phyloP scores from a whole-genome alignment of 164 flowering plant genomes.

The Macadamia tetraphylla region DNA sequence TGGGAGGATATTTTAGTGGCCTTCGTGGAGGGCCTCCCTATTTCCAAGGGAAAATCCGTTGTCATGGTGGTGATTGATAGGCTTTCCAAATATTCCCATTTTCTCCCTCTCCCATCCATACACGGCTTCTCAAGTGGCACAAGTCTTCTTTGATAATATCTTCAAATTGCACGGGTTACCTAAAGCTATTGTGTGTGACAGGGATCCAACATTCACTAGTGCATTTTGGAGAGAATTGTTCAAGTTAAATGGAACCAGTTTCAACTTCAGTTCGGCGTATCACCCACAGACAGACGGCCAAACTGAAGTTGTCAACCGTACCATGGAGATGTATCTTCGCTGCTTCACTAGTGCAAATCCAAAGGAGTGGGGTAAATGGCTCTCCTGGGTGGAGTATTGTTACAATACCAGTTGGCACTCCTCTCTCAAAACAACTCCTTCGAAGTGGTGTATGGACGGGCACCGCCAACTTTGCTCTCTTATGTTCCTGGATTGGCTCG shows the following conservation, averaged over 20 bases:
- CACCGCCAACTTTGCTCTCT: neutral
- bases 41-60: neutral
- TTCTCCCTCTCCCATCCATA: neutral
- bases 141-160: neutral
- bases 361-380: neutral
- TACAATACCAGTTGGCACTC: neutral
- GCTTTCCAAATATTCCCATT: neutral
- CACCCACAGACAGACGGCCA: neutral
- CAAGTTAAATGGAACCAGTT: neutral
- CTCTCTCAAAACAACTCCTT: neutral
- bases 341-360: neutral
- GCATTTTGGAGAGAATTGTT: neutral
- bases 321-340: neutral
- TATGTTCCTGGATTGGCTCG: neutral
- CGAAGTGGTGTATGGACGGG: neutral
- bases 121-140: neutral
- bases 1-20: neutral
- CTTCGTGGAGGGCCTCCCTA: neutral
- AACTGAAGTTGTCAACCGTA: neutral
- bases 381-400: neutral
- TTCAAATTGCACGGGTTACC: neutral
- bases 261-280: neutral
- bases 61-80: neutral
- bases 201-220: neutral
- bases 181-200: neutral